These are phyloP conservation scores for Calonectria pseudoreteaudii DNA, from an alignment of 2,329 filamentous ascomycete genomes.

Conservation along the genomic window DNA sequence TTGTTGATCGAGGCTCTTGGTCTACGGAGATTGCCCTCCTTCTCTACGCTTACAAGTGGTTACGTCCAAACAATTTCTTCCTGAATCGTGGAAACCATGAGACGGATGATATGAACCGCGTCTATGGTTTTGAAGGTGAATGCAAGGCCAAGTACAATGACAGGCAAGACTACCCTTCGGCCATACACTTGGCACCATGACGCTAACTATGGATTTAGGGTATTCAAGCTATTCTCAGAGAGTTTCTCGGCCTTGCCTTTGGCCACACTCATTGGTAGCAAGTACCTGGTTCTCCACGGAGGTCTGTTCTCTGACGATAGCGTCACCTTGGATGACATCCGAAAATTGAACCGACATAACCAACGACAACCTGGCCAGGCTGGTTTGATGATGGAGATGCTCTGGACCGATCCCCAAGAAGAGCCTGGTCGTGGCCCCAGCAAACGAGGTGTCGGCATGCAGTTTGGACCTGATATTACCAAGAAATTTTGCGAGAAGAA, in stretches of 20 bases:
- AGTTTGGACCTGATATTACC: slow-evolving; percentile 96
- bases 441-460: slow-evolving; percentile 95
- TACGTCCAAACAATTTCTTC: slow-evolving; percentile 89
- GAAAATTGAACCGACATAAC: slow-evolving; percentile 89
- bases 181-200: too few species aligned
- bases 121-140: slow-evolving; percentile 98
- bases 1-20: slow-evolving; percentile 97
- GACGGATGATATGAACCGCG: slow-evolving; percentile 99
- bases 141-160: slow-evolving; percentile 99
- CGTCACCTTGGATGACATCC: slow-evolving; percentile 90
- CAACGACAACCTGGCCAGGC: slow-evolving; percentile 94
- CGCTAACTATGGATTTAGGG: slow-evolving; percentile 55
- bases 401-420: slow-evolving; percentile 97
- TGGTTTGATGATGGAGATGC: slow-evolving; percentile 99
- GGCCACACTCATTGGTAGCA: slow-evolving; percentile 90
- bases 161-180: slow-evolving; percentile 55
- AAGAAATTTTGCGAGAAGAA: slow-evolving; percentile 98
- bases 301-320: slow-evolving; percentile 97
- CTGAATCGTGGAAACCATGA: slow-evolving; percentile 98
- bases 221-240: slow-evolving; percentile 98
- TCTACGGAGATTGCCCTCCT: slow-evolving; percentile 96
- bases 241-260: slow-evolving; percentile 95
- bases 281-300: slow-evolving; percentile 93
- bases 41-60: slow-evolving; percentile 96
- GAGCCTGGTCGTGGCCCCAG: slow-evolving; percentile 89